A percentile compares a stretch with the other conserved stretches of the same genome.
phyloP scores from a whole-genome alignment of 2,329 filamentous ascomycete genomes.

The Domatiomyces globalis region DNA sequence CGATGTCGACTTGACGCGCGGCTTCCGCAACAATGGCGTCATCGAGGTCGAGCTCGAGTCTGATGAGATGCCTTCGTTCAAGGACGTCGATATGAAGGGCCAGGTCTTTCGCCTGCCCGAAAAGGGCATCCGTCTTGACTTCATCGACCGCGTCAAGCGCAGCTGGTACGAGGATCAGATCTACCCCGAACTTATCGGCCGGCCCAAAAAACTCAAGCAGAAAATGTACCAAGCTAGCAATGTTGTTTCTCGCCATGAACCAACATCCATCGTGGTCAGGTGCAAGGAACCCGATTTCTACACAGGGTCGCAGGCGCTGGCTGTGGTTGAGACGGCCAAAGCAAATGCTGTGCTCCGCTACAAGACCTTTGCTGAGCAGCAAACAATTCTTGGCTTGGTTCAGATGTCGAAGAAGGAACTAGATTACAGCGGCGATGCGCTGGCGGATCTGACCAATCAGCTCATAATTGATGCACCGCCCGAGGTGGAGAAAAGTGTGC shows the following conservation, averaged over 20 bases:
- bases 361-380: conserved; percentile 16
- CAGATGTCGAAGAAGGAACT: conserved; percentile 11
- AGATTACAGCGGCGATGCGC: conserved; percentile 7
- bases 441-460: conserved; percentile 14
- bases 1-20: conserved; percentile 41
- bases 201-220: conserved; percentile 8
- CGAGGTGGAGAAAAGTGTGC: conserved; percentile 10
- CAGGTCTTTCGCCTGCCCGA: conserved; percentile 50
- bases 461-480: conserved; percentile 15
- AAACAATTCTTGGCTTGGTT: conserved; percentile 12
- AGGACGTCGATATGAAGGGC: conserved; percentile 48
- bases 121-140: conserved; percentile 53
- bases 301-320: conserved; percentile 13
- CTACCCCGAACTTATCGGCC: conserved; percentile 8
- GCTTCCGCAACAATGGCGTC: conserved; percentile 55
- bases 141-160: conserved; percentile 50
- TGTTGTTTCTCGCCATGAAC: conserved; percentile 8
- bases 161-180: conserved; percentile 21
- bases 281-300: conserved; percentile 21
- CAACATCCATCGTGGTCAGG: conserved; percentile 18
- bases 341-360: conserved; percentile 12
- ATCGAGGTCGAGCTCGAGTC: conserved; percentile 55
- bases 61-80: conserved; percentile 35
- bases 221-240: conserved; percentile 8
- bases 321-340: conserved; percentile 14